phyloP scores from a whole-genome alignment of 83 land plant genomes.

The Picea abies region DNA sequence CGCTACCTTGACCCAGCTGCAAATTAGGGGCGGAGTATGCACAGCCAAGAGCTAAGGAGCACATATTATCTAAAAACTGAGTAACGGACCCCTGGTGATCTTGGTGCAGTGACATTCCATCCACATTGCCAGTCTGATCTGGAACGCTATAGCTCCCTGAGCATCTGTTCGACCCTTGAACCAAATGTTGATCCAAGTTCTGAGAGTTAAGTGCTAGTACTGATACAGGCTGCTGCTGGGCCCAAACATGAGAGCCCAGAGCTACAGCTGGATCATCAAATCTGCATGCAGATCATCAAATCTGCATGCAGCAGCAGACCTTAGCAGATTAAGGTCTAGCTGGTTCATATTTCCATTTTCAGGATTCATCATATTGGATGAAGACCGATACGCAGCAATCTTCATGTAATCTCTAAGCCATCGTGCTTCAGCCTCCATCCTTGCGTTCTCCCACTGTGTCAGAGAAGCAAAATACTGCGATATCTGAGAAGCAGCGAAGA shows the following conservation, averaged over 20 bases:
- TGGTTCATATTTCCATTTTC: constrained; percentile 2
- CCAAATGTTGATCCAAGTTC: constrained; percentile 2
- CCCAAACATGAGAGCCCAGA: not conserved
- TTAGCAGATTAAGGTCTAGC: constrained; percentile 7
- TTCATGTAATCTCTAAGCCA: constrained; percentile 2
- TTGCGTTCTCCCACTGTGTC: constrained; percentile 13
- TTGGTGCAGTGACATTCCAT: not conserved
- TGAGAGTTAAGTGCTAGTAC: not conserved
- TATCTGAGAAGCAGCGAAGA: constrained; percentile 2
- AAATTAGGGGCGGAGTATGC: not conserved
- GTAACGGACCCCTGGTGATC: constrained; percentile 1
- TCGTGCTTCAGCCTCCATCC: constrained; percentile 17
- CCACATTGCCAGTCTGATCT: not conserved
- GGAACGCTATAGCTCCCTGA: not conserved
- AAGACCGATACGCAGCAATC: constrained; percentile 8
- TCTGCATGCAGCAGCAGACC: constrained; percentile 4
- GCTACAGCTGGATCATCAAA: not conserved
- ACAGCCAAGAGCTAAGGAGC: constrained; percentile 12
- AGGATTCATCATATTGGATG: not conserved
- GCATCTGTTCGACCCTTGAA: not conserved
- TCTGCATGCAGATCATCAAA: not conserved
- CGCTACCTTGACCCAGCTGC: not conserved
- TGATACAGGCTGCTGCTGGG: not conserved
- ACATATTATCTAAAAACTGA: constrained; percentile 8
- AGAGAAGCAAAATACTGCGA: constrained; percentile 13